Evolutionary conservation across 2,329 filamentous ascomycete species (phyloP), one percentile per base, ranked within the genome.

Genomic region (Calonectria fujianensis): DNA sequence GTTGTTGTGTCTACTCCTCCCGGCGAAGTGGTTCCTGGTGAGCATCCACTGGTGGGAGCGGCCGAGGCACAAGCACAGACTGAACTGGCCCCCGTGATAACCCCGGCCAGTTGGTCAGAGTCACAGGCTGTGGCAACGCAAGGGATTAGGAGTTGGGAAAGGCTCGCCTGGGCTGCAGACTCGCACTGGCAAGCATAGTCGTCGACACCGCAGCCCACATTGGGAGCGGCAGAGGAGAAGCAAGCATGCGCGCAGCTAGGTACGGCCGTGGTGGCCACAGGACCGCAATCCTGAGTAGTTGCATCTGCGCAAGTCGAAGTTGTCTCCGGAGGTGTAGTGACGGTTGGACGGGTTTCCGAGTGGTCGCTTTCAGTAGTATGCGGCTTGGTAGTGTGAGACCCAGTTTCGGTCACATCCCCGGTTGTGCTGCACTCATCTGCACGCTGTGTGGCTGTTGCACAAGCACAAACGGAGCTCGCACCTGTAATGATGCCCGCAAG

Each of bases 141-240:
- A 13, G 82, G 82, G 18, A 80, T 74, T 11, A 83, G 75, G 13
- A 80, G 73, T 32, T 74, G 61, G 2, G 81, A 80, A 0, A 83
- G 70, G 18, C 75, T 77, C 16, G 72, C 74, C 59, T 80, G 78
- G 8, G 79, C 77, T 5, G 75, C 78, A 9, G 78, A 69, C 41
- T 80, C 74, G 59, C 82, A 83, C 48, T 83, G 82, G 32, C 82
- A 83, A 7, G 66, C 73, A 50, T 80, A 83, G 74, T 83, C 81
- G 27, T 76, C 61, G 14, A 78, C 74, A 29, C 74, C 75, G 70
- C 82, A 83, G 10, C 80, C 79, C 13, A 83, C 78, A 0, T 72
- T 69, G 1, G 82, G 81, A 1, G 80, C 80, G 18, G 77, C 77
- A 6, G 78, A 79, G 5, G 75, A 67, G 74, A 83, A 83, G 73